Evolutionary conservation across 2,329 filamentous ascomycete genomes (phyloP).

Genomic region (Beauveria pseudobassiana): DNA sequence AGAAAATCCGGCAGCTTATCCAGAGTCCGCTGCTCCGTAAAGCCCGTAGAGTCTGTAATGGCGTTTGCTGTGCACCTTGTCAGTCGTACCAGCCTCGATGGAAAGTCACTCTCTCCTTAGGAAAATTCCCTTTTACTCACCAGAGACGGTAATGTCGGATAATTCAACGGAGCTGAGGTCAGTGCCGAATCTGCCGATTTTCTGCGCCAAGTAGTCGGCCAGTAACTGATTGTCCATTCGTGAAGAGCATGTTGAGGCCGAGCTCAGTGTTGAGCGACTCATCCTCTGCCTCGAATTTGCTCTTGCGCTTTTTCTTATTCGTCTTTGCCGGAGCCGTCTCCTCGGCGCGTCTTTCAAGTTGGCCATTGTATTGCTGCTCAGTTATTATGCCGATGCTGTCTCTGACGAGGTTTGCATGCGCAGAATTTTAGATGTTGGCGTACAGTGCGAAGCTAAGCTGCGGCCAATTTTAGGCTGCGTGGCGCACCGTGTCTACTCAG

Average conservation of each 20-base stretch:
- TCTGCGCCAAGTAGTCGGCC: conserved; percentile 77
- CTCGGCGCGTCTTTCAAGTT: conserved; percentile 49
- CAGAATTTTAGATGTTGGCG: conserved; percentile 3
- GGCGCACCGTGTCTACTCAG: background rate
- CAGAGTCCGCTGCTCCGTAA: conserved; percentile 56
- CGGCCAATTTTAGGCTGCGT: background rate
- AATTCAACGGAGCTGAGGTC: conserved; percentile 80
- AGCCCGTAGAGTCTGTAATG: conserved; percentile 75
- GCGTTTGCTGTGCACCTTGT: conserved; percentile 48
- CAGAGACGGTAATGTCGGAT: conserved; percentile 71
- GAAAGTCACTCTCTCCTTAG: conserved; percentile 32
- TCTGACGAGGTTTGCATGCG: background rate
- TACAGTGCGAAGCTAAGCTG: conserved; percentile 7
- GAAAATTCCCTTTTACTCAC: conserved; percentile 32
- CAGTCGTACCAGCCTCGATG: conserved; percentile 1
- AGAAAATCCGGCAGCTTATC: conserved; percentile 74
- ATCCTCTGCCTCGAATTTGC: conserved; percentile 46
- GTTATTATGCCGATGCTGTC: background rate
- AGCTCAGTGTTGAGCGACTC: conserved; percentile 57
- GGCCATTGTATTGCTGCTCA: conserved; percentile 23
- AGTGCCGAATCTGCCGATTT: conserved; percentile 67
- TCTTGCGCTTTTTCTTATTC: conserved; percentile 49
- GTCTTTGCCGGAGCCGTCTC: conserved; percentile 39
- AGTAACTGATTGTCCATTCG: conserved; percentile 77
- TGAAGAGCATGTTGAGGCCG: conserved; percentile 72